Evolutionary conservation across 805 yeast genomes (phyloP), one percentile per base, ranked within the genome.

Genomic region (Saccharomycopsis schoenii): DNA sequence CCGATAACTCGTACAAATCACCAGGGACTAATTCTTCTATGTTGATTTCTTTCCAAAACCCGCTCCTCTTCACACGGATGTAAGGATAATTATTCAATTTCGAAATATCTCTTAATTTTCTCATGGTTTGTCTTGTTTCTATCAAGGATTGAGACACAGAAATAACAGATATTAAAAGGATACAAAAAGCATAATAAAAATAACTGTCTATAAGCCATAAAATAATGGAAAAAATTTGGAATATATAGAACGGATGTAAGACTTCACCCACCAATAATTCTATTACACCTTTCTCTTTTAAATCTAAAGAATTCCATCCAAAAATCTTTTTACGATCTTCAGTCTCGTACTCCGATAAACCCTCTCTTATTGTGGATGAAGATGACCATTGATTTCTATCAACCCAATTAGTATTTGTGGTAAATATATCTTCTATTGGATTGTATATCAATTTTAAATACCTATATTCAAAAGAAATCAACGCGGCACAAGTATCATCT

Each of bases 141-240:
- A 88, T 66, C 43, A 94, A 77, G 0, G 97, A 87, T 68, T 91
- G 89, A 17, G 79, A 73, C 29, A 94, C 85, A 1, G 97, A 89
- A 3, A 88, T 74, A 43, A 91, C 70, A 0, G 99, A 94, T 40
- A 94, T 94, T 41, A 91, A 61, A 66, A 94, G 86, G 63, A 94
- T 94, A 72, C 99, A 96, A 19, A 83, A 78, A 0, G 99, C 99
- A 70, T 94, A 94, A 73, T 93, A 94, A 71, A 86, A 88, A 72
- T 96, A 94, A 67, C 88, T 86, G 72, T 94, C 99, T 15, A 90
- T 82, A 11, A 90, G 79, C 99, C 99, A 94, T 55, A 94, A 76
- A 39, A 92, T 74, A 60, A 94, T 88, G 2, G 97, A 91, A 70
- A 93, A 93, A 1, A 93, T 85, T 75, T 94, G 99, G 71, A 94